Conservation (phyloP, 352 stramenopile genomes). For the Phytophthora pistaciae region DNA sequence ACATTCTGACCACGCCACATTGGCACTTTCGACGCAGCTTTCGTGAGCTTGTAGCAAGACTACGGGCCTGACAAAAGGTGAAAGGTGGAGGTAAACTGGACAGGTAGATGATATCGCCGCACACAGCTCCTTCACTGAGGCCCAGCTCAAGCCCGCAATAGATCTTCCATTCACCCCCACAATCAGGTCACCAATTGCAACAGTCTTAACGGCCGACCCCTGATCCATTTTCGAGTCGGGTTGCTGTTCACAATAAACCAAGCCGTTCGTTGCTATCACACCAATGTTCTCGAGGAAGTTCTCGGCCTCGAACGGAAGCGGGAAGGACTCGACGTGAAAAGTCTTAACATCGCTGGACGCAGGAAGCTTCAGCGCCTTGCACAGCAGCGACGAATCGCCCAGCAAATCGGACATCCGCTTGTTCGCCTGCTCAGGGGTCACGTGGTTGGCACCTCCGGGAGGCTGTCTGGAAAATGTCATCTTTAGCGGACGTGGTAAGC, state of each 20-base stretch:
- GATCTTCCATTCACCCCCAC: conserved; percentile 73
- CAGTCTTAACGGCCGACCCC: conserved; percentile 9
- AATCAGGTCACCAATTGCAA: conserved; percentile 61
- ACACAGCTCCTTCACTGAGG: conserved; percentile 50
- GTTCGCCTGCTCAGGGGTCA: conserved; percentile 20
- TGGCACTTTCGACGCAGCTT: conserved; percentile 65
- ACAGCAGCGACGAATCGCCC: conserved; percentile 31
- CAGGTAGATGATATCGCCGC: conserved; percentile 35
- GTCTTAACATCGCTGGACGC: conserved; percentile 42
- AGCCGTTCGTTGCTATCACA: conserved; percentile 48
- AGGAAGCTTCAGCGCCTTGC: conserved; percentile 36
- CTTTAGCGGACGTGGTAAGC: conserved; percentile 68
- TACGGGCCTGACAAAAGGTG: conserved; percentile 23
- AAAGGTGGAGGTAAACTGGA: conserved; percentile 67
- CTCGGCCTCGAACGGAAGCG: conserved; percentile 50
- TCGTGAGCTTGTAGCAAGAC: conserved; percentile 64
- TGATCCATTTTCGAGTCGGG: conserved; percentile 6
- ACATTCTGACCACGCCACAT: conserved; percentile 73
- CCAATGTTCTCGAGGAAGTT: conserved; percentile 47
- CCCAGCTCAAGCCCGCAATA: conserved; percentile 54
- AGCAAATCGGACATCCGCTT: conserved; percentile 36
- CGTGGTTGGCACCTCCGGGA: background rate
- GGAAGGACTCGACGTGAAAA: conserved; percentile 40
- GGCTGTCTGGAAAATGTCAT: conserved; percentile 69
- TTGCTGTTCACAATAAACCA: conserved; percentile 45